Base-by-base conservation (phyloP, 176 grass and related monocot species). In the Phyllostachys edulis region DNA sequence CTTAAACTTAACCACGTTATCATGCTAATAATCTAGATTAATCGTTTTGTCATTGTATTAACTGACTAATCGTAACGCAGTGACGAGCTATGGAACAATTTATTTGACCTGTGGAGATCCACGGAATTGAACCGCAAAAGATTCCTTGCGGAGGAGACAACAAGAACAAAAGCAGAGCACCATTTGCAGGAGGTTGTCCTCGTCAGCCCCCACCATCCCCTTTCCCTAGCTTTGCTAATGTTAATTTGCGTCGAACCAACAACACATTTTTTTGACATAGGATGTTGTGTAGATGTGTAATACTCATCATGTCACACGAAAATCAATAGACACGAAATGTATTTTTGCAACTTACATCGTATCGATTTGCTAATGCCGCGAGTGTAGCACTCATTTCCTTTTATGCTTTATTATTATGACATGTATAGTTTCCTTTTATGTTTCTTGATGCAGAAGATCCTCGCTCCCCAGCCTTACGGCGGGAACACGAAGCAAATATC, bases 101-200 rank as follows among this genome's bases (percentile, higher is more conserved):
- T 20, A 2, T 73, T 49, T 44, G 23, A 6, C 4, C 20, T 38
- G 40, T 36, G 64, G 24, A 49, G 68, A 34, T 42, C 46, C 71
- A 34, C 29, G 29, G 29, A 29, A 29, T 1, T 29, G 29, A 29
- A 29, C 17, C 51, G 5, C n/a, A 34, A 23, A 71, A 77, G 78
- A 86, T 90, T 89, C 83, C 26, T 34, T n/a, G 1, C 0, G 34
- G 34, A 61, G 11, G 34, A 45, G 51, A n/a, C 41, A 84, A 42
- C 41, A 24, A 47, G 52, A 76, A 13, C 24, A 60, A 66, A 64
- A 42, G 69, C 63, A 40, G 52, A 36, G 14, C 80, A 18, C 81
- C 75, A 62, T 59, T 21, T 11, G 32, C 16, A 72, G 59, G 46
- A 12, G 12, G 47, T 4, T 5, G 55, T 82, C 78, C 83, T 86